Conservation (phyloP, 2,329 filamentous ascomycete species). For the Colletotrichum horii region DNA sequence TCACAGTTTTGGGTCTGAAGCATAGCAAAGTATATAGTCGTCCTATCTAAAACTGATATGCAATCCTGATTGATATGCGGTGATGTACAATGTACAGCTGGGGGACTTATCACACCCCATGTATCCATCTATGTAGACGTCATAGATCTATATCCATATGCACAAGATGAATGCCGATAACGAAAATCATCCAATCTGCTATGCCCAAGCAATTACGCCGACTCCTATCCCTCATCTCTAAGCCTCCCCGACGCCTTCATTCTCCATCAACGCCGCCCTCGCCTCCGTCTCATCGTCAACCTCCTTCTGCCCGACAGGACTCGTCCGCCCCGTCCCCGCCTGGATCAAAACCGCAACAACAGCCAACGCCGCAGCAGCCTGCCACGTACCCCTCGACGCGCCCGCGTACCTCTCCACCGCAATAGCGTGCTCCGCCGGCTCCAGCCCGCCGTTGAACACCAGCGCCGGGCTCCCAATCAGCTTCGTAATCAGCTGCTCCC, state of each 20-base stretch:
- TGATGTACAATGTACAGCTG: neutral
- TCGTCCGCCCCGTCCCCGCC: slow-evolving; percentile 56
- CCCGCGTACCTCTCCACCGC: slow-evolving; percentile 53
- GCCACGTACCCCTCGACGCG: slow-evolving; percentile 52
- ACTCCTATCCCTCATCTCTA: neutral
- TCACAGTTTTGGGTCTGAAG: neutral
- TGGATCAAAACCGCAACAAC: slow-evolving; percentile 52
- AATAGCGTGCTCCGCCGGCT: slow-evolving; percentile 44
- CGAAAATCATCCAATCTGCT: neutral
- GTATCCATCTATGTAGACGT: neutral
- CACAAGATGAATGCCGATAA: neutral
- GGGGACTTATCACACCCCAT: neutral
- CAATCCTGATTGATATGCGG: neutral
- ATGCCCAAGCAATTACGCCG: neutral
- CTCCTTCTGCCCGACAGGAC: slow-evolving; percentile 42
- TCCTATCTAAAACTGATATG: neutral
- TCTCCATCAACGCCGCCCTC: slow-evolving; percentile 29
- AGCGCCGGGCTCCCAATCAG: slow-evolving; percentile 57
- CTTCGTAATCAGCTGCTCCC: slow-evolving; percentile 46
- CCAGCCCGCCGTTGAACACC: slow-evolving; percentile 49
- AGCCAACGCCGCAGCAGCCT: slow-evolving; percentile 48
- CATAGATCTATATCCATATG: neutral
- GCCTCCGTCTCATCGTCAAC: slow-evolving; percentile 35
- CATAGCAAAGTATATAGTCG: neutral
- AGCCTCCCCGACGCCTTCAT: slow-evolving; percentile 36